Percentiles rank a stretch among this genome's conserved stretches.
These are phyloP conservation scores for Ploettnerulaceae sp. DNA, from an alignment of 2,329 filamentous ascomycete genomes.

Conservation along the genomic window DNA sequence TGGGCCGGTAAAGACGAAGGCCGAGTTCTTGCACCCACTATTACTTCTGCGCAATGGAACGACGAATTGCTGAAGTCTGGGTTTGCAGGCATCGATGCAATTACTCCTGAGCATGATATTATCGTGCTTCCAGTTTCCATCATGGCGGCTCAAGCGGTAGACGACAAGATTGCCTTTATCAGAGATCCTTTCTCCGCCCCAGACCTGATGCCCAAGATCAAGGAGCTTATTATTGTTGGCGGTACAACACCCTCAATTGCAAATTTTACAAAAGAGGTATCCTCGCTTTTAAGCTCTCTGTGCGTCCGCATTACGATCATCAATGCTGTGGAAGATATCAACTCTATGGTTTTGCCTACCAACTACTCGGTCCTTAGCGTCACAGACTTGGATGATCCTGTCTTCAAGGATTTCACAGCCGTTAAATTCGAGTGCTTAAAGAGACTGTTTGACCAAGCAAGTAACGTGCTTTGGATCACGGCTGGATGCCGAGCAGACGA, in stretches of 20 bases:
- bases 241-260: constrained; percentile 1
- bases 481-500: constrained; percentile 7
- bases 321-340: not conserved
- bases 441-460: constrained; percentile 13
- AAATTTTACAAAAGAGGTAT: not conserved
- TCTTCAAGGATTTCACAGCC: constrained; percentile 23
- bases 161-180: constrained; percentile 10
- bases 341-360: not conserved
- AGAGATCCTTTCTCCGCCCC: constrained; percentile 6
- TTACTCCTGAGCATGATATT: not conserved
- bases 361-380: constrained; percentile 20
- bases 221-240: constrained; percentile 3
- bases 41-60: not conserved
- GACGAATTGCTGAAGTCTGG: not conserved
- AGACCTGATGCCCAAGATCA: not conserved
- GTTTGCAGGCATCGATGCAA: constrained; percentile 2
- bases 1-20: not conserved
- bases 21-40: not conserved
- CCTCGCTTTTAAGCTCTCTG: not conserved
- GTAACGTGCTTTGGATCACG: constrained; percentile 23
- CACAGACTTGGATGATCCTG: constrained; percentile 32
- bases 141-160: constrained; percentile 10
- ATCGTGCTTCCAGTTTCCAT: not conserved
- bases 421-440: constrained; percentile 24
- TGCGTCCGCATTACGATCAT: not conserved